phyloP scores from a whole-genome alignment of 192 early-diverging fungal genomes.

The Entomortierella parvispora region DNA sequence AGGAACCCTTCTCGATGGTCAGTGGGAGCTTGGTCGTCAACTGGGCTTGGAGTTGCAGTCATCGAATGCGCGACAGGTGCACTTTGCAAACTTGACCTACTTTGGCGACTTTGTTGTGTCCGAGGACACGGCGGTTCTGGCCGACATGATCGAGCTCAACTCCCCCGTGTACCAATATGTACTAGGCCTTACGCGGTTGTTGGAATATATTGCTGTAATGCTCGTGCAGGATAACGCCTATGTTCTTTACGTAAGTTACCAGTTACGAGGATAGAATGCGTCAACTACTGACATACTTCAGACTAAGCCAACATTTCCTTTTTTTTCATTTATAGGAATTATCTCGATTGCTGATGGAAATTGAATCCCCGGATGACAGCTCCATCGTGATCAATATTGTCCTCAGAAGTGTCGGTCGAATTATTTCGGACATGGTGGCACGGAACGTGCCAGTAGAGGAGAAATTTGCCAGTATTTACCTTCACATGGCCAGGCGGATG shows the following conservation, averaged over 20 bases:
- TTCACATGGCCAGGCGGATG: slow-evolving; percentile 48
- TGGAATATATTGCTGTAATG: slow-evolving; percentile 52
- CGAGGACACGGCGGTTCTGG: slow-evolving; percentile 39
- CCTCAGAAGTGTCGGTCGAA: slow-evolving; percentile 40
- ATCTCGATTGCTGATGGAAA: slow-evolving; percentile 49
- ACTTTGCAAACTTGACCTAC: slow-evolving; percentile 25
- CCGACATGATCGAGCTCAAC: slow-evolving; percentile 35
- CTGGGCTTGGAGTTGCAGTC: slow-evolving; percentile 26
- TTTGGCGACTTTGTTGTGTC: slow-evolving; percentile 44
- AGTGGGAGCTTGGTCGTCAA: slow-evolving; percentile 24
- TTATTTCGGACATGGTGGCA: slow-evolving; percentile 44
- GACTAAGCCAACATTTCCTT: not conserved
- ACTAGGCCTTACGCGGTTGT: slow-evolving; percentile 39
- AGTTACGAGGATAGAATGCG: not conserved
- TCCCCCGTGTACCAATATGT: slow-evolving; percentile 51
- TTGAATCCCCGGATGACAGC: slow-evolving; percentile 34
- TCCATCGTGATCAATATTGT: slow-evolving; percentile 52
- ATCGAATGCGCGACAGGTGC: slow-evolving; percentile 9
- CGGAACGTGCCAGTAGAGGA: slow-evolving; percentile 36
- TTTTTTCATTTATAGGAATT: slow-evolving; percentile 28
- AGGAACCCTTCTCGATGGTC: slow-evolving; percentile 16
- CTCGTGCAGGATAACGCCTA: slow-evolving; percentile 47
- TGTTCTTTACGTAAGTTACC: slow-evolving; percentile 47
- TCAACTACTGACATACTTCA: not conserved
- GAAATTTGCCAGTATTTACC: slow-evolving; percentile 50